A percentile compares a stretch with the other conserved stretches of the same genome.
Conservation (phyloP, 2,329 filamentous ascomycete species). For the Colletotrichum nymphaeae region DNA sequence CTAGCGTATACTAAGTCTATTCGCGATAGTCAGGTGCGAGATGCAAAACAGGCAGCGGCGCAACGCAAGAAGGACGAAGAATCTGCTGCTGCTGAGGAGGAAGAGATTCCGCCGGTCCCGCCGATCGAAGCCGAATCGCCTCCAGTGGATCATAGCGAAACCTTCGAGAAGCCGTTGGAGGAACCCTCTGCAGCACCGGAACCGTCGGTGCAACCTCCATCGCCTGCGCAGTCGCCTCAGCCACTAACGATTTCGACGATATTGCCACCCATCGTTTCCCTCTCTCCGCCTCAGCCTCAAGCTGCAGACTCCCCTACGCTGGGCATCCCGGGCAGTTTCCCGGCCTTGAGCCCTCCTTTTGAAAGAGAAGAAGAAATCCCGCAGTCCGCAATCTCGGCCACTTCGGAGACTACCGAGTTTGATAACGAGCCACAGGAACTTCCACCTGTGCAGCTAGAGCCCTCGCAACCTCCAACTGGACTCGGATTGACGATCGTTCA, state of each 20-base stretch:
- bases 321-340: constrained; percentile 74
- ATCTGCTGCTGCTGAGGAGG: constrained; percentile 51
- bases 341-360: constrained; percentile 50
- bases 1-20: constrained; percentile 89
- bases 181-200: neutral
- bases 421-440: constrained; percentile 78
- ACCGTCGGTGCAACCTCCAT: constrained; percentile 13
- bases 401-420: constrained; percentile 75
- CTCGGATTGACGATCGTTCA: constrained; percentile 31
- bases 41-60: constrained; percentile 65
- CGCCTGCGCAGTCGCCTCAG: constrained; percentile 9
- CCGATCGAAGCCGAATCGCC: neutral
- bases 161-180: constrained; percentile 10
- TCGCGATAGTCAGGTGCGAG: constrained; percentile 75
- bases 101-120: constrained; percentile 28
- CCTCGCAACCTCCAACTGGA: constrained; percentile 32
- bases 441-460: constrained; percentile 51
- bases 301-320: constrained; percentile 72
- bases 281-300: constrained; percentile 30
- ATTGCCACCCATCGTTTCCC: constrained; percentile 12
- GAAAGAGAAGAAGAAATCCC: constrained; percentile 62
- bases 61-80: constrained; percentile 64
- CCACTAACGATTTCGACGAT: constrained; percentile 23
- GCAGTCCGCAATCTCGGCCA: constrained; percentile 67
- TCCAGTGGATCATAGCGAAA: constrained; percentile 2